These are phyloP conservation scores for Coprinellus micaceus DNA, from an alignment of 768 basidiomycete genomes.

Conservation along the genomic window DNA sequence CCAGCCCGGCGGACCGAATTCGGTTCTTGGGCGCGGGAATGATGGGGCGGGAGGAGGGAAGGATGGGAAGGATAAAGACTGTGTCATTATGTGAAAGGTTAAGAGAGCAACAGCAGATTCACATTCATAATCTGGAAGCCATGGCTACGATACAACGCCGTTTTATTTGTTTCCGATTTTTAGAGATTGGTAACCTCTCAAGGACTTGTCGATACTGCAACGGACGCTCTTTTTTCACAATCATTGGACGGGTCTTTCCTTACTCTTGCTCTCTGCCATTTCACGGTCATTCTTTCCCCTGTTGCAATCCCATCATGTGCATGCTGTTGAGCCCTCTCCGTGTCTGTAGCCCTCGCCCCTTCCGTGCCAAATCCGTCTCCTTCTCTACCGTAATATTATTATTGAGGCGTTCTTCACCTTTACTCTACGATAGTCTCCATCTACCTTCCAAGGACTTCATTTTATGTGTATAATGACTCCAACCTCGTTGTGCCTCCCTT, in stretches of 20 bases:
- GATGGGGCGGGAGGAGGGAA: constrained; percentile 41
- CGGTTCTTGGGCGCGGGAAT: constrained; percentile 58
- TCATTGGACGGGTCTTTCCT: background rate
- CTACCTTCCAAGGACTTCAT: background rate
- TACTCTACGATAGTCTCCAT: no score
- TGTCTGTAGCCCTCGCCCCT: background rate
- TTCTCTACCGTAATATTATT: background rate
- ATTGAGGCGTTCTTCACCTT: background rate
- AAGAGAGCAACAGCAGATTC: no score
- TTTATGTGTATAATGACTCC: background rate
- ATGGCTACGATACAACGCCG: background rate
- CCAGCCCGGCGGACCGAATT: constrained; percentile 57
- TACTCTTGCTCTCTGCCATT: background rate
- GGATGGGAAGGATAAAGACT: constrained; percentile 72
- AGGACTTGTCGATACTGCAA: background rate
- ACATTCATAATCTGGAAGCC: background rate
- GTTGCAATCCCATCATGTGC: background rate
- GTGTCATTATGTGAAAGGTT: constrained; percentile 70
- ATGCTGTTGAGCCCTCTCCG: background rate
- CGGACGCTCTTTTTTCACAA: background rate
- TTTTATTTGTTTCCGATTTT: background rate
- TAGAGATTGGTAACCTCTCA: background rate
- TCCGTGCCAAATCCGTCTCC: no score
- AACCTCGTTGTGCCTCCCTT: background rate
- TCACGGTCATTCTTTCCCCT: background rate